phyloP scores from a whole-genome alignment of 1,139 yeast species.

The Pichia sp. region DNA sequence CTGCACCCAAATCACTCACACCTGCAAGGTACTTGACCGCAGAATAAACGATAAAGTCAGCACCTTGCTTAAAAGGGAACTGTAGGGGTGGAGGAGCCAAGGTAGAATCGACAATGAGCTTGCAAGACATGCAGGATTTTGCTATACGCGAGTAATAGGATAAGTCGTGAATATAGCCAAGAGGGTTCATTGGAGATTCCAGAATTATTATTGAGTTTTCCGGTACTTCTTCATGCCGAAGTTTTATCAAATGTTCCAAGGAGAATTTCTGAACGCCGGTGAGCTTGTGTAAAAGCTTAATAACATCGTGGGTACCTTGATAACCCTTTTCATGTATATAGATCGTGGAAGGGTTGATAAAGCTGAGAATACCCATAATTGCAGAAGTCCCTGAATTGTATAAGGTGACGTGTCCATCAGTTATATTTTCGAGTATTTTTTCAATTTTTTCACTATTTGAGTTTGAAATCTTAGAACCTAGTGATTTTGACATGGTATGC shows the following conservation, averaged over 20 bases:
- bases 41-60: slow-evolving; percentile 81
- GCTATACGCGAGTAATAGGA: slow-evolving; percentile 59
- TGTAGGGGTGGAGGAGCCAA: slow-evolving; percentile 92
- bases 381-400: slow-evolving; percentile 83
- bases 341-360: slow-evolving; percentile 65
- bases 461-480: slow-evolving; percentile 68
- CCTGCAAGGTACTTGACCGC: slow-evolving; percentile 94
- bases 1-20: slow-evolving; percentile 85
- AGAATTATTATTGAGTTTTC: slow-evolving; percentile 75
- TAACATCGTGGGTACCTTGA: slow-evolving; percentile 76
- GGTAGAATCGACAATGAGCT: slow-evolving; percentile 72
- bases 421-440: slow-evolving; percentile 55
- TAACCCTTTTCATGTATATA: slow-evolving; percentile 71
- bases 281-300: slow-evolving; percentile 59
- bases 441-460: slow-evolving; percentile 72
- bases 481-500: slow-evolving; percentile 31
- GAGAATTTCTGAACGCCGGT: slow-evolving; percentile 51
- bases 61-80: slow-evolving; percentile 76
- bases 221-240: slow-evolving; percentile 20
- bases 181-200: slow-evolving; percentile 88
- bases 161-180: slow-evolving; percentile 66
- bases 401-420: slow-evolving; percentile 57
- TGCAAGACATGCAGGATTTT: slow-evolving; percentile 61
- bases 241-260: slow-evolving; percentile 40
- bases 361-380: slow-evolving; percentile 68